Conservation (phyloP, 106 monocot genomes). For the Dendrobium chrysotoxum region DNA sequence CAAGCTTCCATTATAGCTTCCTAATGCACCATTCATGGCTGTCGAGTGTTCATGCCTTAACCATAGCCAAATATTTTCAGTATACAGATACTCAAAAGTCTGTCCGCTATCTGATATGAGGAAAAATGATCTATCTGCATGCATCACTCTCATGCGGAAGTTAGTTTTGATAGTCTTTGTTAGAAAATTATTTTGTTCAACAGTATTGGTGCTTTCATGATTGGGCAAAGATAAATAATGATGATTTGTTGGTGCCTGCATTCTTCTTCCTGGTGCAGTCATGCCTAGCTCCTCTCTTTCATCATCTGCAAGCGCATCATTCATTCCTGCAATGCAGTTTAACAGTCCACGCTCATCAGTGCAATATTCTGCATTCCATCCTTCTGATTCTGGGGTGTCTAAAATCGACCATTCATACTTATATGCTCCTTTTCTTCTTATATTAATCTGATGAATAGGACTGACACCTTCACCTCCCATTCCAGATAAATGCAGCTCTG, state of each 20-base stretch:
- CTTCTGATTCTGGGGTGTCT: conserved; percentile 88
- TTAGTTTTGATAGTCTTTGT: conserved; percentile 34
- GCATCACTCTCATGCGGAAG: conserved; percentile 72
- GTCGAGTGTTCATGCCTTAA: conserved; percentile 64
- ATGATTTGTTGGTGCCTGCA: conserved; percentile 23
- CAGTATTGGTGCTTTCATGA: conserved; percentile 2
- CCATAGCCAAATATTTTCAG: conserved; percentile 64
- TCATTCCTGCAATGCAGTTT: conserved; percentile 76
- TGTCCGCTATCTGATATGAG: conserved; percentile 53
- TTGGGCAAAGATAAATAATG: conserved; percentile 32
- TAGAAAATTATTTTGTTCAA: conserved; percentile 39
- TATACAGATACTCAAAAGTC: conserved; percentile 56
- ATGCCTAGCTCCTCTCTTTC: conserved; percentile 22
- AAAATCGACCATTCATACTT: conserved; percentile 78
- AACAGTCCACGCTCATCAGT: conserved; percentile 57
- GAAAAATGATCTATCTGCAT: conserved; percentile 73
- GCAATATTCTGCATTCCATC: conserved; percentile 95
- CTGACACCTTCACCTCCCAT: conserved; percentile 51
- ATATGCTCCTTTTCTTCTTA: conserved; percentile 40
- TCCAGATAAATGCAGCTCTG: conserved; percentile 67
- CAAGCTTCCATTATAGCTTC: conserved; percentile 81
- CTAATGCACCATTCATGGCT: conserved; percentile 51
- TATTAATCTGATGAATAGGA: conserved; percentile 32
- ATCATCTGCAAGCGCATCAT: conserved; percentile 20
- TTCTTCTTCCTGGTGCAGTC: background rate